Conservation (phyloP, 2,329 filamentous ascomycete genomes). For the Neonectria sp. region DNA sequence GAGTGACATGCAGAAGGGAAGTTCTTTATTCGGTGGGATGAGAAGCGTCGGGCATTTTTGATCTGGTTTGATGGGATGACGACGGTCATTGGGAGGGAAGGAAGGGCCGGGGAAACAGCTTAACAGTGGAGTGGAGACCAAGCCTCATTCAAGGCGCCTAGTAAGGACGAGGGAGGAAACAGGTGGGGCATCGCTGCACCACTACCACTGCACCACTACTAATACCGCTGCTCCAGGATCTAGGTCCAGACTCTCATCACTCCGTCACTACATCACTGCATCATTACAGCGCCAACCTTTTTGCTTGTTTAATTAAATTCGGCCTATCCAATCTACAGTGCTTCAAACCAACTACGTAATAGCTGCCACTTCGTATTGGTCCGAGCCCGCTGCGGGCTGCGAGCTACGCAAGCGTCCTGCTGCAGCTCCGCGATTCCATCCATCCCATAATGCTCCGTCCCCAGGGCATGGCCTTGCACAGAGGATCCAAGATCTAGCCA, state of each 20-base stretch:
- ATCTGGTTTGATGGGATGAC: slow-evolving; percentile 10
- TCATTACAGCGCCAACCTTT: not conserved
- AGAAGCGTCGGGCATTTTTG: slow-evolving; percentile 5
- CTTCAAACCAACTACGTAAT: not conserved
- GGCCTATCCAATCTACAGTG: not conserved
- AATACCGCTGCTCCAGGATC: too few species aligned
- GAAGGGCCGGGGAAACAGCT: slow-evolving; percentile 9
- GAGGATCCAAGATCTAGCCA: not conserved
- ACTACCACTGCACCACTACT: too few species aligned
- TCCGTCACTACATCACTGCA: not conserved
- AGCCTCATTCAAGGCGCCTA: not conserved
- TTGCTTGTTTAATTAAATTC: not conserved
- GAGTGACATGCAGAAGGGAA: slow-evolving; percentile 8
- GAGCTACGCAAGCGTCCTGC: not conserved
- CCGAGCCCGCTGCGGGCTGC: not conserved
- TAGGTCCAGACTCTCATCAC: not conserved
- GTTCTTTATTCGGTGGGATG: slow-evolving; percentile 5
- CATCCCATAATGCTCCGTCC: not conserved
- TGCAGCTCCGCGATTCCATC: not conserved
- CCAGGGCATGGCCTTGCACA: not conserved
- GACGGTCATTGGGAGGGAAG: slow-evolving; percentile 14
- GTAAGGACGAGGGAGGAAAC: slow-evolving; percentile 9
- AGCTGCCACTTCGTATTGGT: not conserved
- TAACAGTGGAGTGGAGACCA: not conserved
- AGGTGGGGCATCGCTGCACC: not conserved